phyloP scores from a whole-genome alignment of 192 early-diverging fungal genomes.

The Mortierella claussenii region DNA sequence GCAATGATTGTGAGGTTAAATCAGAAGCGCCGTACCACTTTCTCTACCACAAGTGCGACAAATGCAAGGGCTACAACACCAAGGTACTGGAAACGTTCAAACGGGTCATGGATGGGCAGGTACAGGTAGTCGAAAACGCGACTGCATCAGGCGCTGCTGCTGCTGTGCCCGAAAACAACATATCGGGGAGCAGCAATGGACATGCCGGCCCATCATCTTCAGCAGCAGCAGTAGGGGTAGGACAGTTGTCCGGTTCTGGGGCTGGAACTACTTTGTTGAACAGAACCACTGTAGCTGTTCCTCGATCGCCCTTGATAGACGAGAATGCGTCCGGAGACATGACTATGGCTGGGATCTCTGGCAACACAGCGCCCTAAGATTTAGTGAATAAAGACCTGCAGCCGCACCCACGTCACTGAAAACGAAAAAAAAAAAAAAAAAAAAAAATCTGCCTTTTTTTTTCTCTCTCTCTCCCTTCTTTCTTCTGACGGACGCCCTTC shows the following conservation, averaged over 20 bases:
- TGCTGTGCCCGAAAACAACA: conserved; percentile 24
- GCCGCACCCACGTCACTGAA: conserved; percentile 3
- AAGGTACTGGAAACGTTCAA: conserved; percentile 75
- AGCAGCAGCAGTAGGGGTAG: conserved; percentile 4
- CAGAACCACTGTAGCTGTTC: not conserved
- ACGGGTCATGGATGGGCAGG: conserved; percentile 28
- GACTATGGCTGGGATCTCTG: conserved; percentile 46
- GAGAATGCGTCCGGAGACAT: conserved; percentile 51
- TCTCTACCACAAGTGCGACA: conserved; percentile 93
- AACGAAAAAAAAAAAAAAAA: not conserved
- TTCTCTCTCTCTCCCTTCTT: conserved; percentile 1
- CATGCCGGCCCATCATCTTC: not conserved
- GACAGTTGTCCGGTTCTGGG: not conserved
- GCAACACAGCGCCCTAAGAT: conserved; percentile 38
- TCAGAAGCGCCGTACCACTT: conserved; percentile 92
- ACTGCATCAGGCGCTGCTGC: conserved; percentile 21
- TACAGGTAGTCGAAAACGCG: conserved; percentile 33
- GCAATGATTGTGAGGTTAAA: conserved; percentile 95
- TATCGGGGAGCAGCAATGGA: conserved; percentile 28
- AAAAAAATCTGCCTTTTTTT: not conserved
- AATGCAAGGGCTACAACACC: conserved; percentile 93
- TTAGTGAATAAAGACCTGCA: too few species aligned
- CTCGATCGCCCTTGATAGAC: conserved; percentile 39
- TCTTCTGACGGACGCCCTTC: too few species aligned
- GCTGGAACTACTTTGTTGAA: conserved; percentile 1